Conservation (phyloP, 2,329 filamentous ascomycete species). For the Aureobasidium musti region DNA sequence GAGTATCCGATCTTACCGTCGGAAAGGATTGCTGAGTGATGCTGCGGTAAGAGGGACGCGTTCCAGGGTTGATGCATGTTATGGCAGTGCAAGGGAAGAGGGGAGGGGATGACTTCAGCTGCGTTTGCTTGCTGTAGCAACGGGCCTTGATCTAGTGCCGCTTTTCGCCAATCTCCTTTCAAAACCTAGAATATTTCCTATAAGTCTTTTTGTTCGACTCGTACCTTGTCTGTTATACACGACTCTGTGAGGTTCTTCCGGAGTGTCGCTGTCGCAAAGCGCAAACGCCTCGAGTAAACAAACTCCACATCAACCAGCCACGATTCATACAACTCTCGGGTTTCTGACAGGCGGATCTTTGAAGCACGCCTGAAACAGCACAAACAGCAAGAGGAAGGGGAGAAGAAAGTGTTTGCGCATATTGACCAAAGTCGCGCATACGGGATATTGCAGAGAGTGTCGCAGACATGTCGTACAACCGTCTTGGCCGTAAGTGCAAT, state of each 20-base stretch:
- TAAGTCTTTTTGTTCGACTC: conserved; percentile 14
- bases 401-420: conserved; percentile 3
- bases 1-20: conserved; percentile 15
- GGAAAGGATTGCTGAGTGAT: conserved; percentile 6
- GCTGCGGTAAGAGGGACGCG: conserved; percentile 21
- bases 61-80: conserved; percentile 22
- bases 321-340: neutral
- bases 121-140: conserved; percentile 22
- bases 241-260: neutral
- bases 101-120: conserved; percentile 22
- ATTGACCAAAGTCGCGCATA: neutral
- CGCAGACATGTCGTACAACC: conserved; percentile 68
- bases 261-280: conserved; percentile 16
- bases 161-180: conserved; percentile 24
- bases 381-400: conserved; percentile 14
- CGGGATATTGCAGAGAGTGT: neutral
- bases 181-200: conserved; percentile 22
- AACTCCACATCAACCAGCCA: conserved; percentile 13
- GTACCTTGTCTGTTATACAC: conserved; percentile 1
- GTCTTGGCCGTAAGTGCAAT: conserved; percentile 57
- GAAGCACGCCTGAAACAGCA: conserved; percentile 5
- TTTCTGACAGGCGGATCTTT: neutral
- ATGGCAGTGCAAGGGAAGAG: conserved; percentile 6
- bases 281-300: conserved; percentile 25
- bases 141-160: conserved; percentile 20